phyloP scores from a whole-genome alignment of 2,329 filamentous ascomycete genomes.

The Raffaelea arxii region DNA sequence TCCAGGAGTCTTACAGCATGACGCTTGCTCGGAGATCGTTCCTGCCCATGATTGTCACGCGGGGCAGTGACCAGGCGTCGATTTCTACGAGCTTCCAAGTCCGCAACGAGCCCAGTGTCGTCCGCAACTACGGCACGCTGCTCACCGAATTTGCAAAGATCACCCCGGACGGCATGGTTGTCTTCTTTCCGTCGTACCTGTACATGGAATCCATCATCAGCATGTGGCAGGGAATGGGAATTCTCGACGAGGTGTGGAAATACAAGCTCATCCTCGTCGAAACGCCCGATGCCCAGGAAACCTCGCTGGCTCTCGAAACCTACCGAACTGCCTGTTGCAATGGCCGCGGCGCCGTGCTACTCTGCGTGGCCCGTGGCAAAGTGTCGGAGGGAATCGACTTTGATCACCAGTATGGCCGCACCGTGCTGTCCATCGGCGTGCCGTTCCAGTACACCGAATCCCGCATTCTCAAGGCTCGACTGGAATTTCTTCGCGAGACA shows the following conservation, averaged over 20 bases:
- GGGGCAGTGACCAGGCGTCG: conserved; percentile 86
- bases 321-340: conserved; percentile 98
- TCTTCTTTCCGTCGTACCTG: conserved; percentile 96
- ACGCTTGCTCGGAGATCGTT: conserved; percentile 92
- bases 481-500: conserved; percentile 94
- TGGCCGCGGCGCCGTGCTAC: conserved; percentile 80
- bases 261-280: conserved; percentile 98
- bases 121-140: conserved; percentile 89
- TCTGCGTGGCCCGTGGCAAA: conserved; percentile 94
- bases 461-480: conserved; percentile 84
- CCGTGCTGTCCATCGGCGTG: conserved; percentile 91
- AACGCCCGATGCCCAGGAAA: conserved; percentile 95
- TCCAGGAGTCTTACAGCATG: conserved; percentile 97
- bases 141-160: conserved; percentile 92
- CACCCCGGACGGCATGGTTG: conserved; percentile 95
- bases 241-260: conserved; percentile 96
- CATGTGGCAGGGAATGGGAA: conserved; percentile 99
- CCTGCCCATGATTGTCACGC: conserved; percentile 92
- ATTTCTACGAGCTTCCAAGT: conserved; percentile 93
- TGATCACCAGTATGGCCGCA: conserved; percentile 94
- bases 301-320: conserved; percentile 86
- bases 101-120: conserved; percentile 90
- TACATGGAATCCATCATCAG: conserved; percentile 99
- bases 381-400: conserved; percentile 99
- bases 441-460: conserved; percentile 99